Conservation (phyloP, 805 yeast genomes). For the Isabelozyma rhagii region DNA sequence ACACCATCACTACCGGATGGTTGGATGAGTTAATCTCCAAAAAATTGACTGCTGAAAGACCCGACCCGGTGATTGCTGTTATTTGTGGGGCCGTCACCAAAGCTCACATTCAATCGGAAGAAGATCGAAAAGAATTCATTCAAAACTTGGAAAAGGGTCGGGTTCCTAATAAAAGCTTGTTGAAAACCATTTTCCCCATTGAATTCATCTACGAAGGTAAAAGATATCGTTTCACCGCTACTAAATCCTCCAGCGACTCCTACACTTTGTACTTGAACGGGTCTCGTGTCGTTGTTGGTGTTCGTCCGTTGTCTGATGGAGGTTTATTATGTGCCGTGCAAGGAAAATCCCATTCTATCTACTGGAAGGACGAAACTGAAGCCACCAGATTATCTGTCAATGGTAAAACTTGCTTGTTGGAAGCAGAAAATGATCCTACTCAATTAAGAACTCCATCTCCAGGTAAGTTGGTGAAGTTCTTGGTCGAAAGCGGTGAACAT, state of each 20-base stretch:
- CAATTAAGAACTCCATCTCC: slow-evolving; percentile 98
- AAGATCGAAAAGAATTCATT: slow-evolving; percentile 64
- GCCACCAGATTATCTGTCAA: slow-evolving; percentile 95
- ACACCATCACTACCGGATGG: slow-evolving; percentile 99
- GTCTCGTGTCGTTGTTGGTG: slow-evolving; percentile 83
- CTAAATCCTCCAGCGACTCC: slow-evolving; percentile 80
- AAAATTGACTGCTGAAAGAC: slow-evolving; percentile 95
- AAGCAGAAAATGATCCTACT: slow-evolving; percentile 96
- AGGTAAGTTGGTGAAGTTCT: slow-evolving; percentile 90
- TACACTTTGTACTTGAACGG: slow-evolving; percentile 93
- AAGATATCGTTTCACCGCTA: slow-evolving; percentile 92
- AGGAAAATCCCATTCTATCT: slow-evolving; percentile 91
- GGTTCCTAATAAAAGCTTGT: slow-evolving; percentile 76
- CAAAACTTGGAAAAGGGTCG: slow-evolving; percentile 91
- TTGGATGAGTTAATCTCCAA: slow-evolving; percentile 92
- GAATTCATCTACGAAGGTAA: slow-evolving; percentile 95
- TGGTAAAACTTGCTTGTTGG: slow-evolving; percentile 89
- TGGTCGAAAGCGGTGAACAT: slow-evolving; percentile 96
- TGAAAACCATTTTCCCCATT: slow-evolving; percentile 86
- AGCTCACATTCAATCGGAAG: slow-evolving; percentile 78
- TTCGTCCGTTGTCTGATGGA: slow-evolving; percentile 88
- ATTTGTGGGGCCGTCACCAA: slow-evolving; percentile 98
- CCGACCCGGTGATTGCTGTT: slow-evolving; percentile 86
- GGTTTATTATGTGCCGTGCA: slow-evolving; percentile 84
- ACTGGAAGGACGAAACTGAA: slow-evolving; percentile 97